These are phyloP conservation scores for Malus hybrid DNA, from an alignment of 331 rosid species.

Conservation along the genomic window DNA sequence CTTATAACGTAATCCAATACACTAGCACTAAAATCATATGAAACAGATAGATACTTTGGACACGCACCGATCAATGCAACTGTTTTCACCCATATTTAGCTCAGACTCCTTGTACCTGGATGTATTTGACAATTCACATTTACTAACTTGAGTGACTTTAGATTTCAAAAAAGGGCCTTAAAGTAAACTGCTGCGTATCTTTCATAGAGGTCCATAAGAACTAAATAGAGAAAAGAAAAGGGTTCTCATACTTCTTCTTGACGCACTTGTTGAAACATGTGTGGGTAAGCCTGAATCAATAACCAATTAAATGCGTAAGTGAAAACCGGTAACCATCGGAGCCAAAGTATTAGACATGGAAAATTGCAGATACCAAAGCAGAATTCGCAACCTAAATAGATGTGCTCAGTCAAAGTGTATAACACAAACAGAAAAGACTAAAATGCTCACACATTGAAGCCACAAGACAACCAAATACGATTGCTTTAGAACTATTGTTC, in stretches of 20 bases:
- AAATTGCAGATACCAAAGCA: neutral
- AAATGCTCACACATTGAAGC: neutral
- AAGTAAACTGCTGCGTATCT: too few relatives aligned
- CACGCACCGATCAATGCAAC: constrained; percentile 96
- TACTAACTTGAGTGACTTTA: neutral
- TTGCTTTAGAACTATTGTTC: too few relatives aligned
- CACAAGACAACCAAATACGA: too few relatives aligned
- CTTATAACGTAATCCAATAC: neutral
- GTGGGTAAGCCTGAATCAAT: constrained; percentile 64
- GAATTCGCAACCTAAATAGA: neutral
- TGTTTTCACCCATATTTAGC: constrained; percentile 96
- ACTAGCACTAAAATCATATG: neutral
- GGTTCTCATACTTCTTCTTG: constrained; percentile 63
- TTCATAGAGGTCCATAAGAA: too few relatives aligned
- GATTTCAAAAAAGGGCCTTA: neutral
- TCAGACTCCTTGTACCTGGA: constrained; percentile 93
- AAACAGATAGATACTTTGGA: constrained; percentile 42
- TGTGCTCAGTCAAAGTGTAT: neutral
- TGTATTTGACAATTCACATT: neutral
- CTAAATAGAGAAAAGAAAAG: neutral
- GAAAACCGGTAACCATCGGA: neutral
- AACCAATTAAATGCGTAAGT: neutral
- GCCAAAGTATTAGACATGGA: neutral
- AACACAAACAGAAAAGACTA: neutral
- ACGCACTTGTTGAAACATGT: constrained; percentile 88